These are phyloP conservation scores for Aureobasidium melanogenum DNA, from an alignment of 2,329 filamentous ascomycete genomes.

Conservation along the genomic window DNA sequence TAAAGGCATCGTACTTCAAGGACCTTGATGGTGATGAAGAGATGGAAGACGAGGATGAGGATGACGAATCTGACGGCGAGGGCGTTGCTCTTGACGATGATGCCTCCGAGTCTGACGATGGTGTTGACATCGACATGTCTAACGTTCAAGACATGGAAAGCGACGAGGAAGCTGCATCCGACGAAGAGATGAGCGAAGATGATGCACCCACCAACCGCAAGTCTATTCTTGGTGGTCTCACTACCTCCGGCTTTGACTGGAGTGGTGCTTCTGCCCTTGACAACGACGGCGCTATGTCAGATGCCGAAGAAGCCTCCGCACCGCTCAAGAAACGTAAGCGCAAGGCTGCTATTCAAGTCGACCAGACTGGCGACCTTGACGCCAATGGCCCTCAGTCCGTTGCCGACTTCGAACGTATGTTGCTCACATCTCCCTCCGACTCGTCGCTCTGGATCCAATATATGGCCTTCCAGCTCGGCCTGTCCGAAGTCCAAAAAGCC, in stretches of 20 bases:
- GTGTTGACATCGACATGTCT: slow-evolving; percentile 36
- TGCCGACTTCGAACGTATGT: slow-evolving; percentile 85
- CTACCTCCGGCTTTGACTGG: slow-evolving; percentile 80
- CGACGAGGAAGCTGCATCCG: slow-evolving; percentile 42
- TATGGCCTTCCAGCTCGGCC: slow-evolving; percentile 96
- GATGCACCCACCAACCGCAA: neutral
- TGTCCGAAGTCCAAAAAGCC: slow-evolving; percentile 81
- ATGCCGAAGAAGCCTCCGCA: slow-evolving; percentile 46
- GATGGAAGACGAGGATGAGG: slow-evolving; percentile 27
- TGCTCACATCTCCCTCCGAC: slow-evolving; percentile 88
- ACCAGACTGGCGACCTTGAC: slow-evolving; percentile 87
- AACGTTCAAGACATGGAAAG: slow-evolving; percentile 38
- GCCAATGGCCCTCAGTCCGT: slow-evolving; percentile 78
- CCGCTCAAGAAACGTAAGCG: slow-evolving; percentile 54
- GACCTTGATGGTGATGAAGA: slow-evolving; percentile 41
- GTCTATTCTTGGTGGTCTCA: slow-evolving; percentile 38
- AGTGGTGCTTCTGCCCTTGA: slow-evolving; percentile 51
- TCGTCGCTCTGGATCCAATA: slow-evolving; percentile 91
- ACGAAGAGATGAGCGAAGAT: slow-evolving; percentile 22
- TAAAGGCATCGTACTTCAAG: slow-evolving; percentile 88
- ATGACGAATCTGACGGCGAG: slow-evolving; percentile 27
- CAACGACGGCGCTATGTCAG: slow-evolving; percentile 45
- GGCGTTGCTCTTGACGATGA: slow-evolving; percentile 26
- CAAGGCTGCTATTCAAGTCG: slow-evolving; percentile 73
- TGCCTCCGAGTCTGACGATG: slow-evolving; percentile 30